Base-by-base conservation (phyloP, 257 asterid species). In the Solanum habrochaites region DNA sequence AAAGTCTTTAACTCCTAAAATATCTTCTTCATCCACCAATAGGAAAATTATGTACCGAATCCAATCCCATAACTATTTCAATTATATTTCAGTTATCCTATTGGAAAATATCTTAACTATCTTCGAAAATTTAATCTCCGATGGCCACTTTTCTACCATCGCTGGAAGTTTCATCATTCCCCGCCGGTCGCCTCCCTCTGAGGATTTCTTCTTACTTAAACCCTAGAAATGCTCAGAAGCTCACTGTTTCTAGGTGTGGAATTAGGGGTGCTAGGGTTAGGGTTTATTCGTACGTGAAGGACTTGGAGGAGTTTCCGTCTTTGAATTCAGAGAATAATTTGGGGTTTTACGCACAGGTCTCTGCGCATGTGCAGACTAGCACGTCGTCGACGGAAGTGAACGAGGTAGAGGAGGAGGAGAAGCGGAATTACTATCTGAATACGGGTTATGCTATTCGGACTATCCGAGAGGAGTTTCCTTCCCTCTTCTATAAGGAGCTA, bases 401-500 rank as follows among this genome's bases (percentile, higher is more conserved):
- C 8, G 83, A 86, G 42, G 97, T 92, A 27, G 95, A 95, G 82
- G 98, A 95, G 82, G 98, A 95, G 49, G 93, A 94, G 91, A 97
- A 90, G 93, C 94, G 90, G 92, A 94, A 94, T 91, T 97, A 92
- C 84, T 91, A 95, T 88, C 88, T 97, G 90, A 97, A 95, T 91
- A 90, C 92, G 62, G 99, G 99, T 82, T 94, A 95, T 83, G 99
- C 99, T 29, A 95, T 97, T 89, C 94, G 98, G 89, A 93, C 95
- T 66, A 89, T 97, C 72, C 93, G 98, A 3, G 99, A 97, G 87
- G 99, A 97, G 93, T 94, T 94, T 72, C 98, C 99, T 18, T 90
- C 90, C 85, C 91, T 97, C 75, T 97, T 97, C 85, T 90, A 91
- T 32, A 91, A 91, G 69, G 99, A 97, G 88, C 95, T 92, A 70